These are phyloP conservation scores for Corylus heterophylla DNA, from an alignment of 306 rosid genomes.

Conservation along the genomic window DNA sequence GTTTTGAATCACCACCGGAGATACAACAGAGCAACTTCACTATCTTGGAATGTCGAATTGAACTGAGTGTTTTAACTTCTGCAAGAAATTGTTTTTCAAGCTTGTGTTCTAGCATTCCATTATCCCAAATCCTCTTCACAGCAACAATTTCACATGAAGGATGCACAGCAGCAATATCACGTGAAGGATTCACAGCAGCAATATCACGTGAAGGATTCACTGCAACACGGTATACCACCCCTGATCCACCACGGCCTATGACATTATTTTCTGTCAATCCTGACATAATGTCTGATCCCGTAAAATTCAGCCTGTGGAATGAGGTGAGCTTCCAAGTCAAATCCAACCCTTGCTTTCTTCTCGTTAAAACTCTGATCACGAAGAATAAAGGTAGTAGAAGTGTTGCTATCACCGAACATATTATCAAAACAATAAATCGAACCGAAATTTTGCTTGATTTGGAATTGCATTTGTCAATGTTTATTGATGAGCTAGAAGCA, in stretches of 20 bases:
- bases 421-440: too few species aligned
- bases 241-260: too few species aligned
- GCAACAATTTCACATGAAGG: conserved; percentile 37
- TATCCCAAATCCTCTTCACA: conserved; percentile 63
- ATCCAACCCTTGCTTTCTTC: too few species aligned
- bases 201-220: conserved; percentile 25
- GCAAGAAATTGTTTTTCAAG: conserved; percentile 69
- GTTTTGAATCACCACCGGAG: conserved; percentile 55
- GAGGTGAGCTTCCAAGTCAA: not conserved
- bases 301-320: too few species aligned
- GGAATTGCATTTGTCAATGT: too few species aligned
- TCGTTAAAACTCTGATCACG: too few species aligned
- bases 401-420: too few species aligned
- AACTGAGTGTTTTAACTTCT: conserved; percentile 64
- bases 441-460: too few species aligned
- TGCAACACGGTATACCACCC: conserved; percentile 18
- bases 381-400: too few species aligned
- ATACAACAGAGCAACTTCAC: conserved; percentile 72
- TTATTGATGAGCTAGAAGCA: too few species aligned
- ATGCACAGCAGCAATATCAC: conserved; percentile 21
- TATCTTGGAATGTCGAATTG: conserved; percentile 72
- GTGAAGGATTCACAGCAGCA: conserved; percentile 30
- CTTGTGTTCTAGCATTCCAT: conserved; percentile 23
- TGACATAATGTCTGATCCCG: too few species aligned
- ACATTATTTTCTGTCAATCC: too few species aligned